A percentile compares a stretch with the other conserved stretches of the same genome.
Evolutionary conservation across 192 early-diverging fungal species (phyloP).

Genomic region (Spizellomyces punctatus): DNA sequence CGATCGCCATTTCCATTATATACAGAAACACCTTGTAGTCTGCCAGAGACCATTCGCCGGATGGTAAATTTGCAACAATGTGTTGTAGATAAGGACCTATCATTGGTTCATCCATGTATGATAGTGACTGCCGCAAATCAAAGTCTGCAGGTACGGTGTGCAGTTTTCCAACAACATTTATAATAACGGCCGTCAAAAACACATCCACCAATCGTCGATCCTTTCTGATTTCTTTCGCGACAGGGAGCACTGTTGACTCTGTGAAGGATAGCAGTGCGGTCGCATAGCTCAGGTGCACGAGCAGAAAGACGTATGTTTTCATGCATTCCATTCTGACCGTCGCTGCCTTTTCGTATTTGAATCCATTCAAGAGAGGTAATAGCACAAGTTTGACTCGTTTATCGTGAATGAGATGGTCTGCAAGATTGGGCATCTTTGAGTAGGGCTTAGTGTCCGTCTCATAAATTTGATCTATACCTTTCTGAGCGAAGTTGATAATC

Average conservation of each 20-base stretch:
- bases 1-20: neutral
- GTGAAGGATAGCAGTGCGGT: neutral
- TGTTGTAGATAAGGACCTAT: neutral
- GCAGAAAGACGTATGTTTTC: constrained; percentile 5
- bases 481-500: constrained; percentile 3
- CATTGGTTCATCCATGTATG: too few species aligned
- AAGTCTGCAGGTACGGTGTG: neutral
- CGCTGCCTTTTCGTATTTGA: constrained; percentile 2
- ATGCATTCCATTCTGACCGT: constrained; percentile 8
- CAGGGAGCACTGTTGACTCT: neutral
- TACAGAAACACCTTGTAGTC: neutral
- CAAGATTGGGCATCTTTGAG: too few species aligned
- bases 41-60: neutral
- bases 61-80: neutral
- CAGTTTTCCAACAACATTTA: neutral
- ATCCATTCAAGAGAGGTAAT: neutral
- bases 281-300: neutral
- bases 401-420: neutral
- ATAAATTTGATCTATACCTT: neutral
- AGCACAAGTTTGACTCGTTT: neutral
- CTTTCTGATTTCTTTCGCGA: neutral
- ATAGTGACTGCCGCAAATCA: neutral
- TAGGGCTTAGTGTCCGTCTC: too few species aligned
- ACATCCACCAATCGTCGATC: neutral
- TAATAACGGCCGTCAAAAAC: neutral